Evolutionary conservation across 345 rosid species (phyloP).

Genomic region (Garcia nutans): DNA sequence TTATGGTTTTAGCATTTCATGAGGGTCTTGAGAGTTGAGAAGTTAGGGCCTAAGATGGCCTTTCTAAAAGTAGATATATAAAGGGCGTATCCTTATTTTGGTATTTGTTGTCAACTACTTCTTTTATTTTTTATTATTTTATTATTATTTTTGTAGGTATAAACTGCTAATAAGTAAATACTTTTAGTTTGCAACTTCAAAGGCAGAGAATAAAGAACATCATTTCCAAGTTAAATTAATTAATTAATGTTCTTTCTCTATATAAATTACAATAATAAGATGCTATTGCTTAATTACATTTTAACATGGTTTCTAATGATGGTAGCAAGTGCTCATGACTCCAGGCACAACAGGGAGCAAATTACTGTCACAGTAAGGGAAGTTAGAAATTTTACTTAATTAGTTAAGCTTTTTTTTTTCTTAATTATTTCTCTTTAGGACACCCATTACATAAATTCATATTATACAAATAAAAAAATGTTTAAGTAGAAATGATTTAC

Average conservation of each 20-base stretch:
- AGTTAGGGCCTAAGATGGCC: not conserved
- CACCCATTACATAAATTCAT: too few species aligned
- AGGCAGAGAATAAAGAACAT: slow-evolving; percentile 1
- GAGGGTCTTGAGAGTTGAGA: not conserved
- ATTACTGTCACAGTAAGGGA: not conserved
- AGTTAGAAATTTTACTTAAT: not conserved
- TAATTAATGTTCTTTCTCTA: not conserved
- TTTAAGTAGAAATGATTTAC: too few species aligned
- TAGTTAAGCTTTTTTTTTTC: too few species aligned
- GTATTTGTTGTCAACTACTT: not conserved
- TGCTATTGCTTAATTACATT: not conserved
- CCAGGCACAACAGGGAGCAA: not conserved
- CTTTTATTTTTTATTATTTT: not conserved
- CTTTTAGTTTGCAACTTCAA: not conserved
- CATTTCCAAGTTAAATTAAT: not conserved
- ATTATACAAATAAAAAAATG: too few species aligned
- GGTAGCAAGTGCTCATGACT: not conserved
- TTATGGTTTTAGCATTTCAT: not conserved
- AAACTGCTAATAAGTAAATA: not conserved
- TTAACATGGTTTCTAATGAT: not conserved
- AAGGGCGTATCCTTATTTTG: not conserved
- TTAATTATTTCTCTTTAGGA: too few species aligned
- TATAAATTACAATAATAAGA: not conserved
- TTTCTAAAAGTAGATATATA: not conserved
- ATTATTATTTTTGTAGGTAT: not conserved